Percentiles rank a stretch among this genome's conserved stretches.
Conservation (phyloP, 1,284 basidiomycete species). For the Paramarasmius palmivorus region DNA sequence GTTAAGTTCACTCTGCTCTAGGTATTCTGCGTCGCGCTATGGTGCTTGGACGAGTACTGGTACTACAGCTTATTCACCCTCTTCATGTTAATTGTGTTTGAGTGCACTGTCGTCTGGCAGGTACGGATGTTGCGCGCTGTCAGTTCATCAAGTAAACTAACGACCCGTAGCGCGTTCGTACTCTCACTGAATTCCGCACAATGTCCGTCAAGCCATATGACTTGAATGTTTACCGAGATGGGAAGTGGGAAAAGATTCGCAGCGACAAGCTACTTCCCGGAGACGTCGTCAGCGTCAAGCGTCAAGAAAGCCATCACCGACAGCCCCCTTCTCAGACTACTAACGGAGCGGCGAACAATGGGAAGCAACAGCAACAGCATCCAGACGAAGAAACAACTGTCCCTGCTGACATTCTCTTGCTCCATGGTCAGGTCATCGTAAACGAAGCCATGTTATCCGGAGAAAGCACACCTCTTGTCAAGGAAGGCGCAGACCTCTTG, state of each 20-base stretch:
- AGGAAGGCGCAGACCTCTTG: constrained; percentile 60
- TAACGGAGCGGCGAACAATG: constrained; percentile 23
- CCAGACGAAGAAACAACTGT: constrained; percentile 79
- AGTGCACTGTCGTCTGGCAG: constrained; percentile 97
- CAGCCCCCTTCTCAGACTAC: constrained; percentile 35
- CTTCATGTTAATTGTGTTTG: constrained; percentile 96
- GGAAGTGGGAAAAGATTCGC: constrained; percentile 78
- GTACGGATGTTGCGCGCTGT: constrained; percentile 40
- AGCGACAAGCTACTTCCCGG: constrained; percentile 88
- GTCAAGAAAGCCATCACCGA: constrained; percentile 6
- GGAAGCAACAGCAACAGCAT: constrained; percentile 30
- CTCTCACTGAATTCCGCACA: constrained; percentile 91
- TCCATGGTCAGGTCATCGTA: constrained; percentile 90
- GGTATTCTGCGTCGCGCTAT: constrained; percentile 92
- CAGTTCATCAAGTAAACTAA: not conserved
- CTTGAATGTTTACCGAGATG: constrained; percentile 79
- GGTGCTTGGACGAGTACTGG: constrained; percentile 98
- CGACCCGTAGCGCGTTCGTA: constrained; percentile 72
- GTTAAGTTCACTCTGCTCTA: constrained; percentile 97
- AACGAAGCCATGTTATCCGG: constrained; percentile 98
- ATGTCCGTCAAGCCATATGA: constrained; percentile 92
- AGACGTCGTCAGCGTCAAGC: constrained; percentile 77
- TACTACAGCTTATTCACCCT: constrained; percentile 95
- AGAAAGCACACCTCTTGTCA: constrained; percentile 92
- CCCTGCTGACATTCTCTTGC: constrained; percentile 87